Conservation (phyloP, 495 filamentous ascomycete genomes). For the Trichoderma reesei region DNA sequence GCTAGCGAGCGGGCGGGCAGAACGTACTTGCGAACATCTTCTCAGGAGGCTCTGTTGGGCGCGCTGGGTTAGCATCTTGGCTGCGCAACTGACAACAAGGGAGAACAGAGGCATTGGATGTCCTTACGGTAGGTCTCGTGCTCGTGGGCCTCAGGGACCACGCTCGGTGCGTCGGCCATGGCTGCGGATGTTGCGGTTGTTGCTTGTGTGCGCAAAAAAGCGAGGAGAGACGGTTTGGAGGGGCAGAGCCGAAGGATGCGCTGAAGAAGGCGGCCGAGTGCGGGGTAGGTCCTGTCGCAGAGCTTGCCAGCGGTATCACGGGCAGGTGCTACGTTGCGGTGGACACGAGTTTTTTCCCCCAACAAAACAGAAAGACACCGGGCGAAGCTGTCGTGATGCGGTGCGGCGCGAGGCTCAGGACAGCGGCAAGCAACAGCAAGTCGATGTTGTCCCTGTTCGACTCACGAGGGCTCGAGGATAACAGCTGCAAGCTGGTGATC, state of each 20-base stretch:
- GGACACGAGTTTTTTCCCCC: background rate
- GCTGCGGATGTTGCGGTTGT: slow-evolving; percentile 15
- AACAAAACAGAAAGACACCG: background rate
- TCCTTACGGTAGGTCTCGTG: slow-evolving; percentile 69
- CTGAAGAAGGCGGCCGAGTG: background rate
- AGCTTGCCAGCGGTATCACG: background rate
- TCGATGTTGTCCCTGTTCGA: background rate
- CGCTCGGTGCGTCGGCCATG: slow-evolving; percentile 39
- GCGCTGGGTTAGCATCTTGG: slow-evolving; percentile 15
- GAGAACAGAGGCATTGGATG: slow-evolving; percentile 5
- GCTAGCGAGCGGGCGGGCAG: background rate
- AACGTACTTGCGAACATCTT: slow-evolving; percentile 56
- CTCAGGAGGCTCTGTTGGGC: slow-evolving; percentile 36
- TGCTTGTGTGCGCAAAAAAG: background rate
- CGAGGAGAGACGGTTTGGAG: background rate
- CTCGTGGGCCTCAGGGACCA: slow-evolving; percentile 77
- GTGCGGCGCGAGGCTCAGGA: background rate
- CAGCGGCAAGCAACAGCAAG: background rate
- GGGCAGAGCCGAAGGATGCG: background rate
- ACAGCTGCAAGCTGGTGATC: background rate
- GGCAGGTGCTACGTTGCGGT: background rate
- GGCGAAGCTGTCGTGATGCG: background rate
- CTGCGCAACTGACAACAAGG: background rate
- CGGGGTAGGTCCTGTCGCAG: background rate
- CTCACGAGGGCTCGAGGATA: background rate